Conservation (phyloP, 2,329 filamentous ascomycete genomes). For the Sporothrix brasiliensis region DNA sequence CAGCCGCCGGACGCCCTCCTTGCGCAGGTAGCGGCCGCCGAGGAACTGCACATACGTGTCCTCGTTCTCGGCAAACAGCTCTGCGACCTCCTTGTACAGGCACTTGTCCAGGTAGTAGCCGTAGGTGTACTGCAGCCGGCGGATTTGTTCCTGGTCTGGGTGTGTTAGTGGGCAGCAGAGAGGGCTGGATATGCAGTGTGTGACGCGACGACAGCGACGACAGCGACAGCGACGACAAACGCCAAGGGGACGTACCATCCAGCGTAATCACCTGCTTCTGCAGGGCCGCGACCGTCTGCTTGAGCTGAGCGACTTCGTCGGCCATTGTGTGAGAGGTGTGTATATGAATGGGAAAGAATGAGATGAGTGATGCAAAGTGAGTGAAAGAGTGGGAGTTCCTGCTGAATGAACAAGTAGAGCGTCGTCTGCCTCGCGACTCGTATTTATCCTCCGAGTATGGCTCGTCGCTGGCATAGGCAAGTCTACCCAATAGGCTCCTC, state of each 20-base stretch:
- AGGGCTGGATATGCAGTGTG: no score
- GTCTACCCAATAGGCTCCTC: not conserved
- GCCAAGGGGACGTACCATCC: conserved; percentile 28
- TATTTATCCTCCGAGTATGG: conserved; percentile 4
- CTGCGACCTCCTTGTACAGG: conserved; percentile 56
- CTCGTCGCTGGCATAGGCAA: not conserved
- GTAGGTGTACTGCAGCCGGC: conserved; percentile 60
- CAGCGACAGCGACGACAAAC: not conserved
- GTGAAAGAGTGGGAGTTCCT: not conserved
- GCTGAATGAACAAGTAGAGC: no score
- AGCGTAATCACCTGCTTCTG: conserved; percentile 35
- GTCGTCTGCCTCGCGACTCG: no score
- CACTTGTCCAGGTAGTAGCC: conserved; percentile 64
- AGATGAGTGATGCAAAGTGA: not conserved
- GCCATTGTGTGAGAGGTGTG: conserved; percentile 30
- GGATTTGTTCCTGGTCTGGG: conserved; percentile 56
- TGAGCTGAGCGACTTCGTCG: conserved; percentile 35
- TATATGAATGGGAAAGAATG: not conserved
- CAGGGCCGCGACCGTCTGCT: conserved; percentile 35
- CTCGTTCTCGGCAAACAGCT: conserved; percentile 56
- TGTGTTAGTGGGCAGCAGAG: not conserved
- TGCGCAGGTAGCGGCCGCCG: conserved; percentile 56
- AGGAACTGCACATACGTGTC: conserved; percentile 61
- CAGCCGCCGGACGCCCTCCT: conserved; percentile 55
- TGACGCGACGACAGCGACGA: no score